Percentiles rank a stretch among this genome's conserved stretches.
Evolutionary conservation across 805 yeast species (phyloP).

Genomic region (Monosporozyma aquatica): DNA sequence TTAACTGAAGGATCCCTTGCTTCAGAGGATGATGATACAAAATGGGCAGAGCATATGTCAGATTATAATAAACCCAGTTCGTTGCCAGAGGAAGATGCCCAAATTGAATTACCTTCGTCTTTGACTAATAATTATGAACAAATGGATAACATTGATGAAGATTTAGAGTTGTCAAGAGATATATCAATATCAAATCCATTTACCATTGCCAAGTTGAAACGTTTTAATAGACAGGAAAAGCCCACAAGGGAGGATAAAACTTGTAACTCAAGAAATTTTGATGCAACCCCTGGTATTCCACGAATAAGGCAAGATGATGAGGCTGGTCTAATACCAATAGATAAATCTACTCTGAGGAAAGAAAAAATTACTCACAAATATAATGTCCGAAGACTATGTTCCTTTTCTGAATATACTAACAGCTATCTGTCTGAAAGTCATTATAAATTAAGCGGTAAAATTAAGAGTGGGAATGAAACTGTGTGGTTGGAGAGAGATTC

Average conservation of each 20-base stretch:
- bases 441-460: not conserved
- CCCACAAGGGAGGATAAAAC: not conserved
- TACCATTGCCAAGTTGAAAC: conserved; percentile 11
- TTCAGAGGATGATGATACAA: conserved; percentile 12
- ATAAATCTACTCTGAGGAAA: no score
- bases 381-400: not conserved
- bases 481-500: not conserved
- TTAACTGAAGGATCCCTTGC: conserved; percentile 10
- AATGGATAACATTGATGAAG: conserved; percentile 10
- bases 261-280: no score
- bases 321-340: no score
- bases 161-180: conserved; percentile 14
- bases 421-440: conserved; percentile 2
- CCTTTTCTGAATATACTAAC: conserved; percentile 14
- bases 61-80: not conserved
- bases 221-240: not conserved
- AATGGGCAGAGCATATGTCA: not conserved
- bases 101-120: conserved; percentile 9
- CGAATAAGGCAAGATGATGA: no score
- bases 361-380: not conserved
- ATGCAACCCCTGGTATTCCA: not conserved
- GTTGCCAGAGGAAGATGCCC: not conserved
- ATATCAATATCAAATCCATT: conserved; percentile 19
- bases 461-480: not conserved
- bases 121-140: conserved; percentile 9